Evolutionary conservation across 108 stramenopile species (phyloP), one percentile per base, ranked within the genome.

Genomic region (Conticribra guillardii): DNA sequence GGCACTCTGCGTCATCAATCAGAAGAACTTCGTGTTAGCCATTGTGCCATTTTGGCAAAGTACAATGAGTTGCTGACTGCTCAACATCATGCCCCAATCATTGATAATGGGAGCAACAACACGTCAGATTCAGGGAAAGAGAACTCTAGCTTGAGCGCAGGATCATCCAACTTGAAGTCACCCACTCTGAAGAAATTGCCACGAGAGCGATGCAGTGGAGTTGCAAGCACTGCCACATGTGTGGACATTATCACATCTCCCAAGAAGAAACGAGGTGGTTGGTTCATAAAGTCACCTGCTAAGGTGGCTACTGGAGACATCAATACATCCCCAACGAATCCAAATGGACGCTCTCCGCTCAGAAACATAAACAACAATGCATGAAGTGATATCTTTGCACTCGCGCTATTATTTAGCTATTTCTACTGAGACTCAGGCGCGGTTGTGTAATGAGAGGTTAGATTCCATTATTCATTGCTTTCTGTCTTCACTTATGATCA

Each of bases 1-100:
- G 78, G 78, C 0, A 65, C 64, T 15, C 64, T 79, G 31, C 69
- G 65, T 18, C 78, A 79, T 67, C 78, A 71, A 58, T 60, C 45
- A 27, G 44, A 55, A 49, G 78, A 79, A 51, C 71, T 79, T 46
- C 66, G 60, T 34, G 59, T 52, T 9, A 79, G 71, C 24, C 70
- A 79, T 21, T 54, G 66, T 60, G 37, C 34, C 30, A 26, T 79
- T 8, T 60, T 71, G 21, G 14, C 70, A 24, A 71, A 67, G 55
- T 79, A 71, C 78, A 65, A 79, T 28, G 77, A 51, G 19, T 65
- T 79, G 33, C 37, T 79, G 9, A 24, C 37, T 54, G 11, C 31
- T 26, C 61, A 11, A 37, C 50, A 57, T 31, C 2, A 54, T 4
- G 23, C 34, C 32, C 26, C 33, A 23, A 62, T 11, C 19, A 28